A percentile compares a stretch with the other conserved stretches of the same genome.
phyloP scores from a whole-genome alignment of 148 eudicot genomes.

The Cornus controversa region DNA sequence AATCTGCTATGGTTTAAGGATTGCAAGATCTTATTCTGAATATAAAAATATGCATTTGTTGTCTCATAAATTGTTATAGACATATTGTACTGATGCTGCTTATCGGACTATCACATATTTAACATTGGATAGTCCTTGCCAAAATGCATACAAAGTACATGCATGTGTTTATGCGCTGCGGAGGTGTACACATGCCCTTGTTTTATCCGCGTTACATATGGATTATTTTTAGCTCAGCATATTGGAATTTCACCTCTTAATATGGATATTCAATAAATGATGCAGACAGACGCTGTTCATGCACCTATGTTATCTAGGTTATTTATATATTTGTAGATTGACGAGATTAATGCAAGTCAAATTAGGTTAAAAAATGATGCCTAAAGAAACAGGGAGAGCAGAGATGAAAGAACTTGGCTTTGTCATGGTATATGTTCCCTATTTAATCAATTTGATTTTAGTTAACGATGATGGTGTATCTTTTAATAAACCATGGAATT shows the following conservation, averaged over 20 bases:
- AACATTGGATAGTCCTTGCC: neutral
- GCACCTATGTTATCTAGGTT: neutral
- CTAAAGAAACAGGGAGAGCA: constrained; percentile 14
- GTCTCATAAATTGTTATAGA: neutral
- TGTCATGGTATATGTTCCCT: neutral
- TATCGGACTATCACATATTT: neutral
- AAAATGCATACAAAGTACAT: neutral
- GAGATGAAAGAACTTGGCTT: neutral
- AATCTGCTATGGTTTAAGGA: too few species aligned
- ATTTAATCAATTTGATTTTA: neutral
- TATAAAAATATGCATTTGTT: neutral
- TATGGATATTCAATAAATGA: neutral
- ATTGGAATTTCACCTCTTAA: neutral
- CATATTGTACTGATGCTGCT: too few species aligned
- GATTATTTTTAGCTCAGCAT: neutral
- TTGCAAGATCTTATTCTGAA: too few species aligned
- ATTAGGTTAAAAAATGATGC: neutral
- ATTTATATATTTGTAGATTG: neutral
- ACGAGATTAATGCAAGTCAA: neutral
- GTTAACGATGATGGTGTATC: too few species aligned
- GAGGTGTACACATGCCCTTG: neutral
- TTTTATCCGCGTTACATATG: neutral
- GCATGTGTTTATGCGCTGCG: too few species aligned
- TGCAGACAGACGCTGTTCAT: neutral
- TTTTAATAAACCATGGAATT: neutral